Evolutionary conservation across 1,284 basidiomycete genomes (phyloP).

Genomic region (Ustilago xerochloae): DNA sequence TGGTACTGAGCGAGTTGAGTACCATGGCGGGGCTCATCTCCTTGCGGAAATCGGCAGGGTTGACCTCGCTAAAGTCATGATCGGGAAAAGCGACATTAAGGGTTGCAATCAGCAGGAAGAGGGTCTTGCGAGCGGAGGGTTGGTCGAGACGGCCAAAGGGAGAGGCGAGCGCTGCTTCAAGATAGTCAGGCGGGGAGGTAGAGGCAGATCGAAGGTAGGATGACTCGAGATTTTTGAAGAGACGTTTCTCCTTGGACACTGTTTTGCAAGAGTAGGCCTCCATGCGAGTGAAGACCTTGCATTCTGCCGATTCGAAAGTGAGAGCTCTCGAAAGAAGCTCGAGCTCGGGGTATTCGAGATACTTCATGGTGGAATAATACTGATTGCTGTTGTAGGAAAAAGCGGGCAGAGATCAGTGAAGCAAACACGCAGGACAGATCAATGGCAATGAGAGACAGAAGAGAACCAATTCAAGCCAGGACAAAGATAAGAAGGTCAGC

Average conservation of each 20-base stretch:
- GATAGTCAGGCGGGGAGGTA: slow-evolving; percentile 62
- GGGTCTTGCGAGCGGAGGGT: slow-evolving; percentile 79
- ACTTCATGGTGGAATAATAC: slow-evolving; percentile 77
- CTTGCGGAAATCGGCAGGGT: slow-evolving; percentile 84
- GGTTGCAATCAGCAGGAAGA: slow-evolving; percentile 93
- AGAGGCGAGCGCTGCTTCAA: slow-evolving; percentile 62
- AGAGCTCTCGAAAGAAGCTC: slow-evolving; percentile 83
- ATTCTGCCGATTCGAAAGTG: slow-evolving; percentile 79
- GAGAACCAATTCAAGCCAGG: not conserved
- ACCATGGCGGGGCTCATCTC: slow-evolving; percentile 70
- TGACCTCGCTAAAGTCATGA: slow-evolving; percentile 93
- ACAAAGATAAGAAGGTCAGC: slow-evolving; percentile 23
- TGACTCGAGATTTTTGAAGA: slow-evolving; percentile 82
- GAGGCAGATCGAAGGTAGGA: slow-evolving; percentile 62
- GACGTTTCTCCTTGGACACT: slow-evolving; percentile 94
- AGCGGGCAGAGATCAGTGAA: not conserved
- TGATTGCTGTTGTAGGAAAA: slow-evolving; percentile 5
- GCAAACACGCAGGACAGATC: not conserved
- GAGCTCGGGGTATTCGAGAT: slow-evolving; percentile 85
- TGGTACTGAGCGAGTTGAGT: slow-evolving; percentile 65
- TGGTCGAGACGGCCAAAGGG: slow-evolving; percentile 70
- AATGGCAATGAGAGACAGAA: not conserved
- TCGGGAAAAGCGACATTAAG: slow-evolving; percentile 98
- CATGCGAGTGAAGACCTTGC: slow-evolving; percentile 88
- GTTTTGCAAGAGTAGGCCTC: slow-evolving; percentile 99